Evolutionary conservation across 1,284 basidiomycete species (phyloP).

Genomic region (Cutaneotrichosporon cyanovorans): DNA sequence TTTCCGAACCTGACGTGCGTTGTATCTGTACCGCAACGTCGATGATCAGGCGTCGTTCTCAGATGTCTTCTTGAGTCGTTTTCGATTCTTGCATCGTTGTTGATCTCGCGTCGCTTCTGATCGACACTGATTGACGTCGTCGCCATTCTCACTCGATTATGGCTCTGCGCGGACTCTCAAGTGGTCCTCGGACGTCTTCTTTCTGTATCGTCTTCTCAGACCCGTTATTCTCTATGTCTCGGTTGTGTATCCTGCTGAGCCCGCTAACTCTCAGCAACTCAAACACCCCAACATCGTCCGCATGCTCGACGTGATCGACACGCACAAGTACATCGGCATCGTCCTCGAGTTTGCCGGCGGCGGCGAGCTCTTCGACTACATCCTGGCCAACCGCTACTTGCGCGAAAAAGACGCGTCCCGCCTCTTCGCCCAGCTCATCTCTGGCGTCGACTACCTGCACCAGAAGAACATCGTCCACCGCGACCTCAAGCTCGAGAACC

Average conservation of each 20-base stretch:
- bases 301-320: constrained; percentile 97
- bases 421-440: constrained; percentile 96
- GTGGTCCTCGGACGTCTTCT: too few species aligned
- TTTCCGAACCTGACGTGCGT: too few species aligned
- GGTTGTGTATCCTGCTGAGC: not conserved
- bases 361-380: constrained; percentile 98
- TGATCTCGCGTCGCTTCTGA: too few species aligned
- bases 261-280: constrained; percentile 55
- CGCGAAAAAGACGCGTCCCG: constrained; percentile 91
- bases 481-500: constrained; percentile 97
- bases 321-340: constrained; percentile 99
- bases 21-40: too few species aligned
- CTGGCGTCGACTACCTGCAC: constrained; percentile 98
- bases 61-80: too few species aligned
- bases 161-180: too few species aligned
- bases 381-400: constrained; percentile 94
- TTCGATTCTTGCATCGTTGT: too few species aligned
- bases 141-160: too few species aligned
- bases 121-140: too few species aligned
- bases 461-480: constrained; percentile 99
- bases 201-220: too few species aligned
- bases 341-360: constrained; percentile 98
- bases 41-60: too few species aligned
- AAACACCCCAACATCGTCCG: constrained; percentile 98
- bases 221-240: too few species aligned